A percentile compares a stretch with the other conserved stretches of the same genome.
These are phyloP conservation scores for Marsdenia floribunda DNA, from an alignment of 257 asterid species.

Conservation along the genomic window DNA sequence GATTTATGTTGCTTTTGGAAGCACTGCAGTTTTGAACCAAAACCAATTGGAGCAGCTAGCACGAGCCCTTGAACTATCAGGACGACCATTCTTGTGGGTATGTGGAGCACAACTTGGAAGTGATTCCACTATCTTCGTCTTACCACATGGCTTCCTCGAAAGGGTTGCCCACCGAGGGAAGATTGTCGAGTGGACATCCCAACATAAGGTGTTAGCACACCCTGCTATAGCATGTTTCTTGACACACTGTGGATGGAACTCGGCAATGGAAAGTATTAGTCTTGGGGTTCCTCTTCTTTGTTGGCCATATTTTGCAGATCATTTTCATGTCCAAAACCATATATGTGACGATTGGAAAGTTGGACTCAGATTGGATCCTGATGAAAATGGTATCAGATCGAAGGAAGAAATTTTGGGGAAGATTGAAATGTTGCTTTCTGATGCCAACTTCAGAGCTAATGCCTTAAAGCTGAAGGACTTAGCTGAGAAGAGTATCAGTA, in stretches of 20 bases:
- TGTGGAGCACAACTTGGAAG: conserved; percentile 28
- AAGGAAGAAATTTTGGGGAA: conserved; percentile 35
- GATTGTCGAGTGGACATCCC: conserved; percentile 71
- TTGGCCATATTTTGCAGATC: conserved; percentile 71
- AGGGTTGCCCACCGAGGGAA: conserved; percentile 36
- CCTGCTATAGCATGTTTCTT: conserved; percentile 44
- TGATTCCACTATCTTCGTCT: conserved; percentile 2
- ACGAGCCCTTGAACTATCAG: conserved; percentile 40
- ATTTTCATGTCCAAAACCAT: conserved; percentile 36
- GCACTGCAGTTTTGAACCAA: conserved; percentile 38
- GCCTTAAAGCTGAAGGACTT: conserved; percentile 26
- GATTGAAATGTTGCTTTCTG: conserved; percentile 34
- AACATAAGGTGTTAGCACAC: conserved; percentile 49
- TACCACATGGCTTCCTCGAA: conserved; percentile 17
- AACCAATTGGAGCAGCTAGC: conserved; percentile 46
- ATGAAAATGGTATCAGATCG: conserved; percentile 35
- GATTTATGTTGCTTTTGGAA: conserved; percentile 58
- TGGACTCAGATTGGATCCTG: conserved; percentile 31
- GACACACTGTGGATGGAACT: conserved; percentile 67
- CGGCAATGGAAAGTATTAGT: conserved; percentile 54
- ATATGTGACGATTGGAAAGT: conserved; percentile 47
- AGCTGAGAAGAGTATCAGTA: conserved; percentile 30
- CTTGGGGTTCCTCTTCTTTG: conserved; percentile 55
- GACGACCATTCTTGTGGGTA: conserved; percentile 52
- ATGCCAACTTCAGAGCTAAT: conserved; percentile 30